Evolutionary conservation across 805 yeast species (phyloP).

Genomic region (Kluyveromyces dobzhanskii): DNA sequence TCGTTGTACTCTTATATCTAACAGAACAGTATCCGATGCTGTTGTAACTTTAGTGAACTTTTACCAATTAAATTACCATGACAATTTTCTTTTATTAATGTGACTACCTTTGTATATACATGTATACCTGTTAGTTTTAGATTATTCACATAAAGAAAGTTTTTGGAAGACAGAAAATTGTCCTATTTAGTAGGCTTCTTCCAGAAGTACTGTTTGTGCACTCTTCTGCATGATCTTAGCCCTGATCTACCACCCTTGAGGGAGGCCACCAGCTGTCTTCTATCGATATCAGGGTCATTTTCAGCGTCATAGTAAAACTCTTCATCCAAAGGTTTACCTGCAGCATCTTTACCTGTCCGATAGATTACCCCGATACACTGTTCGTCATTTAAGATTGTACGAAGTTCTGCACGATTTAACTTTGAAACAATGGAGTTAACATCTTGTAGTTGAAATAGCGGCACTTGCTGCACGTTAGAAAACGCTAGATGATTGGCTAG

Average conservation of each 20-base stretch:
- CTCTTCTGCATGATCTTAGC: slow-evolving; percentile 81
- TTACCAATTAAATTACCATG: not conserved
- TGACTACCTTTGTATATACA: no score
- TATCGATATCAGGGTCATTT: slow-evolving; percentile 60
- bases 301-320: slow-evolving; percentile 89
- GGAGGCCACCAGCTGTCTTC: slow-evolving; percentile 63
- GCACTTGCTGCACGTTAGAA: slow-evolving; percentile 80
- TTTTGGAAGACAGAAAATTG: no score
- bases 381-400: slow-evolving; percentile 35
- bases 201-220: slow-evolving; percentile 70
- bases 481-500: slow-evolving; percentile 82
- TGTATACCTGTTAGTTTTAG: no score
- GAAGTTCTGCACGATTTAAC: slow-evolving; percentile 37
- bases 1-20: not conserved
- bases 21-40: not conserved
- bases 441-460: slow-evolving; percentile 60
- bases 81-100: no score
- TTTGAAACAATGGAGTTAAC: slow-evolving; percentile 48
- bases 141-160: no score
- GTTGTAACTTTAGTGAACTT: not conserved
- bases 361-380: slow-evolving; percentile 79
- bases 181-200: slow-evolving; percentile 35
- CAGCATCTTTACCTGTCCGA: slow-evolving; percentile 91
- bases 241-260: slow-evolving; percentile 73
- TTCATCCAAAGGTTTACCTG: slow-evolving; percentile 89